Evolutionary conservation across 306 rosid genomes (phyloP).

Genomic region (Hippophae gyantsensis): DNA sequence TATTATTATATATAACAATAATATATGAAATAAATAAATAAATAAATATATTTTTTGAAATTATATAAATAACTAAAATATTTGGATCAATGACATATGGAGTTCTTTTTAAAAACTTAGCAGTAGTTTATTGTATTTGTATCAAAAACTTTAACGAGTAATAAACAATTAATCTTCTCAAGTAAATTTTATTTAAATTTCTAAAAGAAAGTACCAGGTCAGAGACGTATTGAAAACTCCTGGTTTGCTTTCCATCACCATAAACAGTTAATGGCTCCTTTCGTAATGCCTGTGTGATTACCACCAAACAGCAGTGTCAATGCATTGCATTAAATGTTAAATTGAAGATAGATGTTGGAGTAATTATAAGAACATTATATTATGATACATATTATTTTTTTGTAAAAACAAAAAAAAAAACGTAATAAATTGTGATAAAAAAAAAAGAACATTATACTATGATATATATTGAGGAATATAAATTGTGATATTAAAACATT

Average conservation of each 20-base stretch:
- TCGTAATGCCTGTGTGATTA: constrained; percentile 54
- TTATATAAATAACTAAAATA: too few relatives aligned
- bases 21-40: neutral
- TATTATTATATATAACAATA: constrained; percentile 1
- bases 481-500: too few relatives aligned
- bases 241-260: constrained; percentile 89
- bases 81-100: too few relatives aligned
- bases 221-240: constrained; percentile 91
- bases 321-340: neutral
- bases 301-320: neutral
- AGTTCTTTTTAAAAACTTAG: too few relatives aligned
- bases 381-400: neutral
- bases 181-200: neutral
- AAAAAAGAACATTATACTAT: too few relatives aligned
- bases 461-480: too few relatives aligned
- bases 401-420: too few relatives aligned
- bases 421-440: too few relatives aligned
- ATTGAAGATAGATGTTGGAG: neutral
- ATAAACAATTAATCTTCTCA: too few relatives aligned
- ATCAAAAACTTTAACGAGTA: too few relatives aligned
- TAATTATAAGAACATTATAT: neutral
- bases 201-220: constrained; percentile 50
- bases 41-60: neutral
- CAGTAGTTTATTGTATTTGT: too few relatives aligned
- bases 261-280: constrained; percentile 94